Base-by-base conservation (phyloP, 2,329 filamentous ascomycete species). In the Claviceps cyperi region DNA sequence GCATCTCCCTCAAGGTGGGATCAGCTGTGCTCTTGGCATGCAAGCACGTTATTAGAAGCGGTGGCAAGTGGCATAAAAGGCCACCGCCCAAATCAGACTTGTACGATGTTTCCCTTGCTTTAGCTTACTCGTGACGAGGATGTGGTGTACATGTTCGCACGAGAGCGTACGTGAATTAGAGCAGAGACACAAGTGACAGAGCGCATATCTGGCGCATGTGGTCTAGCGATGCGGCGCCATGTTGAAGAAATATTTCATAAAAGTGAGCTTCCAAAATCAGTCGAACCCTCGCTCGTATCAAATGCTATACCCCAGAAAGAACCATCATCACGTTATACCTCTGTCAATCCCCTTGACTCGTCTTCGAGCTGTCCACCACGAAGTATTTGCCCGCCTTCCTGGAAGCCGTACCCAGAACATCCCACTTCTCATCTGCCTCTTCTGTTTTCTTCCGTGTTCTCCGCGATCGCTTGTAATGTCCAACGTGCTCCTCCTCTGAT, bases 311-410 rank as follows among this genome's bases (percentile, higher is more conserved):
- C 11, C n/a, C 24, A 11, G 6, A 17, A 7, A 17, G 0, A 22
- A 11, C 15, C 2, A 11, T 9, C 13, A 22, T 21, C 15, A 40
- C 9, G 21, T 19, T 39, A 5, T 36, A 28, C 55, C 19, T 59
- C 39, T 32, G 5, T 36, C 19, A 47, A 4, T 43, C 43, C n/a
- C 17, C 22, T 36, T 14, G 21, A 13, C 13, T 24, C 50, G 65
- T 63, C 54, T 73, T 75, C 36, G 72, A 73, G 56, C 76, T 81
- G 55, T 86, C 78, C 2, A 92, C 87, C 7, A 91, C 80, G 57
- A 94, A 91, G 59, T 83, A 94, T 55, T 75, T 78, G 14, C 85
- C 86, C 4, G 76, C 76, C 49, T 73, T 87, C 58, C 76, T 78
- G 15, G 76, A 71, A 0, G 86, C 85, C 49, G 76, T 75, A 1